Percentiles rank a stretch among this genome's conserved stretches.
Evolutionary conservation across 208 protist genomes (phyloP).

Genomic region (Herpetomonas samuelpessoai): DNA sequence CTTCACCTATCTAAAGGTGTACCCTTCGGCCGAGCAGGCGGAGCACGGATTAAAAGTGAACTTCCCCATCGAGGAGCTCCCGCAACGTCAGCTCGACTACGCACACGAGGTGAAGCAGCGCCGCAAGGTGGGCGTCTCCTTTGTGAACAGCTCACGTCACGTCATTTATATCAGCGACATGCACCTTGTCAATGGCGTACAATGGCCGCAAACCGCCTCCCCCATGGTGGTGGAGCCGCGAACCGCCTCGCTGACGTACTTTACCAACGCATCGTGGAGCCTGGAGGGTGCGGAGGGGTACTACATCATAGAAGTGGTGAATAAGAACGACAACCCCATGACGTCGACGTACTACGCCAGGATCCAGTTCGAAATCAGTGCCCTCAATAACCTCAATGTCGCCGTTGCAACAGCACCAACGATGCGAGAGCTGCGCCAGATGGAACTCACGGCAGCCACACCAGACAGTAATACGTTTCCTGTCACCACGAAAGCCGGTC

Average conservation of each 20-base stretch:
- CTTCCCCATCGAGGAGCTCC: slow-evolving; percentile 44
- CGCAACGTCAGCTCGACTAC: slow-evolving; percentile 48
- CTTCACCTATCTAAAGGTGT: slow-evolving; percentile 42
- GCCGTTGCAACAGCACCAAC: slow-evolving; percentile 30
- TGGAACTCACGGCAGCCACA: slow-evolving; percentile 21
- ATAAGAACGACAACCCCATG: slow-evolving; percentile 29
- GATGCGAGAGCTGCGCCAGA: slow-evolving; percentile 36
- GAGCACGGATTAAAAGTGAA: slow-evolving; percentile 8
- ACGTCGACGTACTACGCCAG: slow-evolving; percentile 42
- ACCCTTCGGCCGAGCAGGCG: slow-evolving; percentile 15
- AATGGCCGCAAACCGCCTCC: slow-evolving; percentile 40
- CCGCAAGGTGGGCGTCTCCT: slow-evolving; percentile 48
- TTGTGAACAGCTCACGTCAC: slow-evolving; percentile 53
- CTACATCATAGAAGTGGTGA: slow-evolving; percentile 63
- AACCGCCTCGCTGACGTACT: slow-evolving; percentile 60
- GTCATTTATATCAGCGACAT: slow-evolving; percentile 25
- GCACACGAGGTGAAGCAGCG: slow-evolving; percentile 34
- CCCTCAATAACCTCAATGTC: slow-evolving; percentile 59
- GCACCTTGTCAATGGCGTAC: slow-evolving; percentile 41
- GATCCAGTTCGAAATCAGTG: slow-evolving; percentile 66
- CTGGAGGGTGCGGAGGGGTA: slow-evolving; percentile 66
- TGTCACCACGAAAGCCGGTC: slow-evolving; percentile 26
- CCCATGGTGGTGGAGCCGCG: slow-evolving; percentile 42
- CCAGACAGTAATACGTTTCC: slow-evolving; percentile 17
- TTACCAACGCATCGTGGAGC: slow-evolving; percentile 64